These are phyloP conservation scores for Closterium sp. DNA, from an alignment of 139 green algal species.

Conservation along the genomic window DNA sequence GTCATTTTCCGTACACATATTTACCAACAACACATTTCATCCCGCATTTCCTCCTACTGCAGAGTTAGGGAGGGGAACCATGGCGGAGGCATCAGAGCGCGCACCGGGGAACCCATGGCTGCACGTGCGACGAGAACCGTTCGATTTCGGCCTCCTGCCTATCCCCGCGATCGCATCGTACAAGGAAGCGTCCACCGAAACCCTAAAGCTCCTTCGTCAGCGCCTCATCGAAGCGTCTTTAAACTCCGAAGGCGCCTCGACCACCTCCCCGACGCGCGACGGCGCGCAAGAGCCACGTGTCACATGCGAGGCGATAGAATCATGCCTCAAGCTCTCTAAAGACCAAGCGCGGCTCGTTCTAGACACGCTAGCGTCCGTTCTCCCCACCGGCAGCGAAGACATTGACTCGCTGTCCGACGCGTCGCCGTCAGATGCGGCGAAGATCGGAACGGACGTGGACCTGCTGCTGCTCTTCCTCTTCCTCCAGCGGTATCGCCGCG, in stretches of 20 bases:
- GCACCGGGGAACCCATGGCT: slow-evolving; percentile 29
- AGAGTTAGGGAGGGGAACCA: neutral
- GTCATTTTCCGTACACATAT: neutral
- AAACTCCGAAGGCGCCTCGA: neutral
- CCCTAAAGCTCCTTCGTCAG: neutral
- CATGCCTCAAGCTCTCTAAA: slow-evolving; percentile 2
- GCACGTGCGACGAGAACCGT: slow-evolving; percentile 43
- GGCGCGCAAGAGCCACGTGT: neutral
- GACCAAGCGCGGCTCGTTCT: slow-evolving; percentile 16
- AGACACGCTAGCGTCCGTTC: slow-evolving; percentile 26
- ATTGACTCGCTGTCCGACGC: neutral
- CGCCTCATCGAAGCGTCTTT: neutral
- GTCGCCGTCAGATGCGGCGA: slow-evolving; percentile 19
- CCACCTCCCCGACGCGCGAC: neutral
- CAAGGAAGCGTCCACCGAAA: neutral
- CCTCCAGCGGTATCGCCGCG: slow-evolving; percentile 28
- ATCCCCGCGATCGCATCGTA: slow-evolving; percentile 30
- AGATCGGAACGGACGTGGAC: slow-evolving; percentile 41
- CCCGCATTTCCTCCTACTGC: neutral
- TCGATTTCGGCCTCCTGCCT: slow-evolving; percentile 42
- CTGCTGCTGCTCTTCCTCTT: slow-evolving; percentile 40
- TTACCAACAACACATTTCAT: neutral
- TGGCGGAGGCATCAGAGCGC: neutral
- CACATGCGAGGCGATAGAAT: neutral
- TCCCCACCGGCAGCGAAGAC: neutral